Percentiles rank a stretch among this genome's conserved stretches.
Conservation (phyloP, 2,329 filamentous ascomycete genomes). For the Alternaria brassicicola region DNA sequence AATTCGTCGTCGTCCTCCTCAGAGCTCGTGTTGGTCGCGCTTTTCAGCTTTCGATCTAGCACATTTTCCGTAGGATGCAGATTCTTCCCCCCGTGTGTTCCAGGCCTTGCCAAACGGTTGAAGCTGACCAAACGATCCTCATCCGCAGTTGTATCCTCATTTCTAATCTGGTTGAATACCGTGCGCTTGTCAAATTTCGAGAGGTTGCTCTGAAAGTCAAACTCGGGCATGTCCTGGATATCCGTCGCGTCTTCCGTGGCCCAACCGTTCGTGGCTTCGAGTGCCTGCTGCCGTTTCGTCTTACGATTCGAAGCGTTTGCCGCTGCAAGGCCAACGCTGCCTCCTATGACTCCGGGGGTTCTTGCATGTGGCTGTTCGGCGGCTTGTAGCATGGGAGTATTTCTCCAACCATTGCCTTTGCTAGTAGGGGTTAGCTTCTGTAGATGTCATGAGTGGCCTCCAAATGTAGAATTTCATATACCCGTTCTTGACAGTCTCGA, state of each 20-base stretch:
- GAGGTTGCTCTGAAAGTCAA: constrained; percentile 87
- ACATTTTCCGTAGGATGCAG: constrained; percentile 92
- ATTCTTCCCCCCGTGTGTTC: constrained; percentile 76
- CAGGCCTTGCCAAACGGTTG: constrained; percentile 67
- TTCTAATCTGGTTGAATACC: constrained; percentile 89
- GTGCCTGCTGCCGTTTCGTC: constrained; percentile 56
- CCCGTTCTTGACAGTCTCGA: constrained; percentile 41
- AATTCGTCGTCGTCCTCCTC: constrained; percentile 50
- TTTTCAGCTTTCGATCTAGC: constrained; percentile 63
- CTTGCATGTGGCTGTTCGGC: constrained; percentile 49
- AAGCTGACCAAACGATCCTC: constrained; percentile 89
- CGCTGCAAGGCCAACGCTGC: constrained; percentile 46
- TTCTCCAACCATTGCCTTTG: constrained; percentile 70
- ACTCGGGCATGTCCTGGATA: constrained; percentile 89
- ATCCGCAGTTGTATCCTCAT: constrained; percentile 87
- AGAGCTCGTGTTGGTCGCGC: constrained; percentile 41
- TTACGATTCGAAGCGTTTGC: constrained; percentile 49
- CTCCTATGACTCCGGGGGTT: constrained; percentile 48
- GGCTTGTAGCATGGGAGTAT: constrained; percentile 71
- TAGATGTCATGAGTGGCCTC: background rate
- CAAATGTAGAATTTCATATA: constrained; percentile 37
- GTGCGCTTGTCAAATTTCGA: constrained; percentile 94
- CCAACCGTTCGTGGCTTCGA: constrained; percentile 78
- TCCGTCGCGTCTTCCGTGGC: constrained; percentile 95
- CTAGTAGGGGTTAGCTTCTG: constrained; percentile 31